Evolutionary conservation across 192 early-diverging fungal species (phyloP).

Genomic region (Piromyces finnis): DNA sequence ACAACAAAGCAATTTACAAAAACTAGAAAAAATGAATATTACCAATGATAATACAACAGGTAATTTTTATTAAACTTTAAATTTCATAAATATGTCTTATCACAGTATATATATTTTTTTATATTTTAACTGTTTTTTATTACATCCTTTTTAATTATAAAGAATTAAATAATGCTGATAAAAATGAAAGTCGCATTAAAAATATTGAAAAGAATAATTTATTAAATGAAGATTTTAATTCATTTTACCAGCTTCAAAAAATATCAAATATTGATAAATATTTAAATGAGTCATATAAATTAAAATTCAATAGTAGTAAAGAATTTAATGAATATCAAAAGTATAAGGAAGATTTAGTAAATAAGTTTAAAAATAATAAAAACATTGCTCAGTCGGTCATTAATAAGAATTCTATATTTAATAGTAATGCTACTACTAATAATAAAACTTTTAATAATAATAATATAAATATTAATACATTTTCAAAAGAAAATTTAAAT

Average conservation of each 20-base stretch:
- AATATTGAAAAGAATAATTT: neutral
- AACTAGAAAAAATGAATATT: neutral
- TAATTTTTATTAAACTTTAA: neutral
- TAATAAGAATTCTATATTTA: neutral
- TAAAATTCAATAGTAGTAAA: neutral
- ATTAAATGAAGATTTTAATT: neutral
- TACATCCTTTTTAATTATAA: neutral
- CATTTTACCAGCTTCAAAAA: neutral
- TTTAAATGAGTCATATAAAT: neutral
- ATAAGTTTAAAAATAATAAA: neutral
- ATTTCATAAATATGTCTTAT: no score
- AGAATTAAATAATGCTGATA: neutral
- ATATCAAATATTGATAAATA: neutral
- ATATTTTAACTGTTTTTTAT: no score
- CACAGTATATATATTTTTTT: no score
- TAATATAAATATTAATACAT: neutral
- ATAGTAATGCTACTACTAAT: neutral
- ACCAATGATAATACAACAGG: neutral
- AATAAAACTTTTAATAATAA: neutral
- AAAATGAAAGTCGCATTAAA: neutral
- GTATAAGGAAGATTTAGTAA: neutral
- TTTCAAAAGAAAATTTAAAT: neutral
- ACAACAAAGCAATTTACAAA: neutral
- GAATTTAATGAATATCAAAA: neutral
- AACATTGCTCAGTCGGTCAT: neutral